Base-by-base conservation (phyloP, 2,329 filamentous ascomycete genomes). In the Didymella sp. region DNA sequence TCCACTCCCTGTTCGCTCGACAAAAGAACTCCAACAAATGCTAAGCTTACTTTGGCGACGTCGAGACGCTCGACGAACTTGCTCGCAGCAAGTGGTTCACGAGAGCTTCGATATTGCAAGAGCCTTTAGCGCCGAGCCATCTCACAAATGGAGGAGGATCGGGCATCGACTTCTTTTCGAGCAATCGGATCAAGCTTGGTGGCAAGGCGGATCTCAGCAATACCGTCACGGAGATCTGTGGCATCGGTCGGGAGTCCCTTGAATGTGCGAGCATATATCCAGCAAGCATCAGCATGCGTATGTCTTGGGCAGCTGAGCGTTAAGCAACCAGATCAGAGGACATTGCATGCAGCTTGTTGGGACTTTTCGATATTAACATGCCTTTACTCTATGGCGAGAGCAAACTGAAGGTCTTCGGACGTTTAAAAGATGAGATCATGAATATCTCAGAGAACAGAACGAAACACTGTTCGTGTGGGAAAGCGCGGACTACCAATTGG, bases 401-500 rank as follows among this genome's bases (percentile, higher is more conserved):
- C 5, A 56, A 45, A 6, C 6, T 37, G 3, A 66, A 60, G 28
- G 65, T 62, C 0, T 67, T 67, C 11, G 25, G 41, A 7, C 48
- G 62, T 6, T 33, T 64, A 12, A 66, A 69, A 49, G 61, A 69
- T 49, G 69, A 71, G 22, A 70, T 72, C 15, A 68, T 70, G 56
- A 62, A 60, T 31, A 52, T 54, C 0, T 62, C 60, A 0, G 57
- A 63, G 3, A 65, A 69, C 21, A 63, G 3, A 65, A 69, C 21
- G 53, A 66, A 22, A 65, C 63, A 0, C 27, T 69, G 1, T 66
- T 69, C 38, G 63, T 58, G 1, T 69, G 66, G 66, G 51, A 56
- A 19, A 46, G 38, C 6, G 37, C 40, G 7, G 53, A 57, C 11
- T 40, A 58, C 13, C 21, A 38, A 2, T 17, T 33, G 51, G 12